phyloP scores from a whole-genome alignment of 108 stramenopile species.

The Conticribra guillardii region DNA sequence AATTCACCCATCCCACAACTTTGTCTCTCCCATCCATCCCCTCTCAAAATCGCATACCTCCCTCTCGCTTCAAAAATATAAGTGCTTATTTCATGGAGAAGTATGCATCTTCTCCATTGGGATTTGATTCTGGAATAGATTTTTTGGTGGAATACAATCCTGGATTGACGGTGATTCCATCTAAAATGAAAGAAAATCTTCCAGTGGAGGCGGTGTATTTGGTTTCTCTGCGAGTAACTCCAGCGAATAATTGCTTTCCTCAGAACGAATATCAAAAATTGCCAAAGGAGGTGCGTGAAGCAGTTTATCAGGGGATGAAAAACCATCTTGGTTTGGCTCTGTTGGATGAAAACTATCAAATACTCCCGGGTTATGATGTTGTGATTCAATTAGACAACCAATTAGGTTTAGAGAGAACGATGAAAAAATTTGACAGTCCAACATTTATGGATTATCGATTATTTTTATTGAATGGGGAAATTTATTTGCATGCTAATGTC shows the following conservation, averaged over 20 bases:
- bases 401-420: constrained; percentile 20
- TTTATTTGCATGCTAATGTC: constrained; percentile 41
- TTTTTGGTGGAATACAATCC: constrained; percentile 52
- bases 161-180: constrained; percentile 32
- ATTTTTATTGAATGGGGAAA: constrained; percentile 34
- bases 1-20: constrained; percentile 43
- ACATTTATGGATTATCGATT: constrained; percentile 50
- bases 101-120: constrained; percentile 1
- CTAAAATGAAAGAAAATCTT: constrained; percentile 10
- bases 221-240: constrained; percentile 46
- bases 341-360: constrained; percentile 27
- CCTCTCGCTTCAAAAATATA: constrained; percentile 38
- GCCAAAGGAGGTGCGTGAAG: constrained; percentile 28
- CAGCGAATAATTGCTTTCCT: constrained; percentile 51
- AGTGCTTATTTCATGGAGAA: constrained; percentile 22
- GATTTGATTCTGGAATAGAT: constrained; percentile 10
- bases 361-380: constrained; percentile 40
- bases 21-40: constrained; percentile 42
- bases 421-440: constrained; percentile 5
- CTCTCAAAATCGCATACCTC: constrained; percentile 29
- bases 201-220: constrained; percentile 42
- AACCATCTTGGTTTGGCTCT: constrained; percentile 47
- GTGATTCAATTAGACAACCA: constrained; percentile 35
- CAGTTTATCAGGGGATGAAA: constrained; percentile 29
- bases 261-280: constrained; percentile 15